A percentile compares a stretch with the other conserved stretches of the same genome.
These are phyloP conservation scores for Lecanoromycetidae sp. DNA, from an alignment of 2,329 filamentous ascomycete species.

Conservation along the genomic window DNA sequence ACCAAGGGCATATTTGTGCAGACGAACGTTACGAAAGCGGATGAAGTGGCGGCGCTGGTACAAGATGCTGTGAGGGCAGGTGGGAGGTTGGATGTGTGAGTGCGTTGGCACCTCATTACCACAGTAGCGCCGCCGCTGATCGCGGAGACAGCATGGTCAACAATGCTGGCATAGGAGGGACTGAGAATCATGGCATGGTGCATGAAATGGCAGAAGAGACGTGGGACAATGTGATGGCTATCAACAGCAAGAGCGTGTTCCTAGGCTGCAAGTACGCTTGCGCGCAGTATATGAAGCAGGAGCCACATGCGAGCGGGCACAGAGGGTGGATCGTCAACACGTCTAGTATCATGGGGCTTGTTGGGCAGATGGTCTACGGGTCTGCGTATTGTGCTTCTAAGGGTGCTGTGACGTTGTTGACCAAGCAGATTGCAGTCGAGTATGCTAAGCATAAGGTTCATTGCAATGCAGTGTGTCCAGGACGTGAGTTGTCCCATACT, in stretches of 20 bases:
- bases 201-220: constrained; percentile 36
- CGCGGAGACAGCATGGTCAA: constrained; percentile 37
- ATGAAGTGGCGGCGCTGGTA: constrained; percentile 30
- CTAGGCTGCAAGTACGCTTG: constrained; percentile 36
- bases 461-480: constrained; percentile 32
- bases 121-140: no score
- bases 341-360: constrained; percentile 33
- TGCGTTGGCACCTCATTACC: background rate
- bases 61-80: constrained; percentile 24
- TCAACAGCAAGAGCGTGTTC: constrained; percentile 31
- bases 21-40: constrained; percentile 31
- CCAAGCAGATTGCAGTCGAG: constrained; percentile 34
- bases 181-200: constrained; percentile 27
- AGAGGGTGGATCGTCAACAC: constrained; percentile 42
- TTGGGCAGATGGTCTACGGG: constrained; percentile 22
- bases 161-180: constrained; percentile 39
- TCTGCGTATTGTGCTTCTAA: constrained; percentile 37
- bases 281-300: constrained; percentile 40
- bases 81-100: constrained; percentile 35
- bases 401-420: constrained; percentile 35
- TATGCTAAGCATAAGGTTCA: constrained; percentile 32
- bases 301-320: constrained; percentile 28
- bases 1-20: constrained; percentile 33
- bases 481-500: constrained; percentile 27
- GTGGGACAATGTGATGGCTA: constrained; percentile 32